Conservation (phyloP, 164 flowering plant species). For the Litsea cubeba region DNA sequence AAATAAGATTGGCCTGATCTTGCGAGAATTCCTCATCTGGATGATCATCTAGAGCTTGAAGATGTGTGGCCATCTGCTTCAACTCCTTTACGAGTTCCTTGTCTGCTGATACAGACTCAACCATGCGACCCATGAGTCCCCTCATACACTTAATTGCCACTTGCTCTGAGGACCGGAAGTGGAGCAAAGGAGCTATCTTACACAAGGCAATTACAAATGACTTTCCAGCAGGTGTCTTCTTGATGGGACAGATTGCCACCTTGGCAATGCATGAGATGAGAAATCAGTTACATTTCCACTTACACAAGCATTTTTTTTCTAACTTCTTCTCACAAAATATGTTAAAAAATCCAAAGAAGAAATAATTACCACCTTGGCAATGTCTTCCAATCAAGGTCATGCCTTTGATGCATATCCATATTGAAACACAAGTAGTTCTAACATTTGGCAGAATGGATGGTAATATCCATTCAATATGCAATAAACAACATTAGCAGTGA, state of each 20-base stretch:
- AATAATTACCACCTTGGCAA: background rate
- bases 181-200: constrained; percentile 52
- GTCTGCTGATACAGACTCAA: constrained; percentile 44
- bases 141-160: constrained; percentile 65
- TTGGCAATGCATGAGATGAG: constrained; percentile 19
- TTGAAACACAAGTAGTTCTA: background rate
- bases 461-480: background rate
- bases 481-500: background rate
- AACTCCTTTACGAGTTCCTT: constrained; percentile 73
- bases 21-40: constrained; percentile 54
- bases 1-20: constrained; percentile 46
- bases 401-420: background rate
- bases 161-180: constrained; percentile 61
- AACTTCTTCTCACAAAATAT: background rate
- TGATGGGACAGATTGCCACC: constrained; percentile 56
- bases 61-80: constrained; percentile 52
- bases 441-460: background rate
- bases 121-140: constrained; percentile 45
- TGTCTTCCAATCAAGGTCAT: background rate
- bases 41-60: constrained; percentile 44
- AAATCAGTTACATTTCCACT: background rate
- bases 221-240: constrained; percentile 80
- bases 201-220: constrained; percentile 67
- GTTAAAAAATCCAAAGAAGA: background rate
- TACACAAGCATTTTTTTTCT: background rate